Conservation (phyloP, 768 basidiomycete genomes). For the Tremella yokohamensis region DNA sequence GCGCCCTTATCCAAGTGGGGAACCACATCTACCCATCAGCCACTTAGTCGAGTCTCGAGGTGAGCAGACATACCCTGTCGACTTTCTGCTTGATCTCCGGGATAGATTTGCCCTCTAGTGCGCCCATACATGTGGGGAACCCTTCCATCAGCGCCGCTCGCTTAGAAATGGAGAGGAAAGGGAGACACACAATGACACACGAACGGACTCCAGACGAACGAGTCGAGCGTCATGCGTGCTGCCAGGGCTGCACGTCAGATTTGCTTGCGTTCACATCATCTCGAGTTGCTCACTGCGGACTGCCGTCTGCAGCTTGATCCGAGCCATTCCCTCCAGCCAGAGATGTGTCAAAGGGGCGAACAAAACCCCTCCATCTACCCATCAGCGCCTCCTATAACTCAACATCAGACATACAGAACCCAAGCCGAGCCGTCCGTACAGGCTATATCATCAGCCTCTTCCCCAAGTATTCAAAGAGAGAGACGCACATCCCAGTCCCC, state of each 20-base stretch:
- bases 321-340: conserved; percentile 38
- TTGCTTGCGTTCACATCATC: background rate
- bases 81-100: conserved; percentile 41
- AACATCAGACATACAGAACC: conserved; percentile 27
- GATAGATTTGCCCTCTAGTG: conserved; percentile 40
- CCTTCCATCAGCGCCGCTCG: conserved; percentile 12
- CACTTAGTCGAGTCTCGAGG: conserved; percentile 6
- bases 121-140: conserved; percentile 39
- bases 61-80: conserved; percentile 24
- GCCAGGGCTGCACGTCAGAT: conserved; percentile 24
- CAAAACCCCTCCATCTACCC: conserved; percentile 36
- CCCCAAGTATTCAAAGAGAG: background rate
- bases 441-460: conserved; percentile 15
- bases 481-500: conserved; percentile 29
- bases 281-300: conserved; percentile 22
- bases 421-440: conserved; percentile 39
- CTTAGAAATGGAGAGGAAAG: conserved; percentile 8
- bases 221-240: conserved; percentile 31
- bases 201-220: conserved; percentile 43
- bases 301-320: conserved; percentile 24
- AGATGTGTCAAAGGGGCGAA: conserved; percentile 48
- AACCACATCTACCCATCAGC: conserved; percentile 24
- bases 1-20: conserved; percentile 38
- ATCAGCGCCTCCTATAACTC: background rate
- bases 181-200: conserved; percentile 28